Evolutionary conservation across 495 filamentous ascomycete genomes (phyloP).

Genomic region (Aspergillus bertholletiae): DNA sequence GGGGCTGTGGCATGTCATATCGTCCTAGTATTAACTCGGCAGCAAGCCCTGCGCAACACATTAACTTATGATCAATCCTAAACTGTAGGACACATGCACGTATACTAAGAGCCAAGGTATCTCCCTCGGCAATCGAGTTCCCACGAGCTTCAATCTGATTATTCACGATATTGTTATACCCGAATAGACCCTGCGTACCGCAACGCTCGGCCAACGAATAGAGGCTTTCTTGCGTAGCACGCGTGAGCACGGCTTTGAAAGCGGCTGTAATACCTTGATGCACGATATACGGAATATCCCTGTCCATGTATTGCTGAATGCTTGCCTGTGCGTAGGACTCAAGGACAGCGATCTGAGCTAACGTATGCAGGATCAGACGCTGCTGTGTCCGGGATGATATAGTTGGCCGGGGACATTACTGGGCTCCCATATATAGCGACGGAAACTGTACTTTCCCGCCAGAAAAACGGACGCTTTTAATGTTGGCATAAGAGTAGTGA

Average conservation of each 20-base stretch:
- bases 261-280: slow-evolving; percentile 17
- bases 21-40: slow-evolving; percentile 31
- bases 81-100: too few relatives aligned
- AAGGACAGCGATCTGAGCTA: slow-evolving; percentile 25
- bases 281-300: background rate
- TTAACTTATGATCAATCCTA: too few relatives aligned
- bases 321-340: slow-evolving; percentile 19
- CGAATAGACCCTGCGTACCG: slow-evolving; percentile 29
- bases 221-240: background rate
- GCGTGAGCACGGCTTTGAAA: slow-evolving; percentile 22
- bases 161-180: slow-evolving; percentile 24
- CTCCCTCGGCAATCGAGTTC: slow-evolving; percentile 29
- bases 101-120: slow-evolving; percentile 28
- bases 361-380: slow-evolving; percentile 25
- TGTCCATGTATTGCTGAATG: slow-evolving; percentile 2
- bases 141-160: slow-evolving; percentile 14
- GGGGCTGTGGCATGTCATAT: slow-evolving; percentile 26
- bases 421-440: slow-evolving; percentile 19
- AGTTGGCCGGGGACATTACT: slow-evolving; percentile 19
- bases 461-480: slow-evolving; percentile 22
- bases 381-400: slow-evolving; percentile 35
- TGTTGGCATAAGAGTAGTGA: slow-evolving; percentile 23
- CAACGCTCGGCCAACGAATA: slow-evolving; percentile 18
- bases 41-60: slow-evolving; percentile 31
- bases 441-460: slow-evolving; percentile 27